Conservation (phyloP, 2,329 filamentous ascomycete genomes). For the Elsinoe australis region DNA sequence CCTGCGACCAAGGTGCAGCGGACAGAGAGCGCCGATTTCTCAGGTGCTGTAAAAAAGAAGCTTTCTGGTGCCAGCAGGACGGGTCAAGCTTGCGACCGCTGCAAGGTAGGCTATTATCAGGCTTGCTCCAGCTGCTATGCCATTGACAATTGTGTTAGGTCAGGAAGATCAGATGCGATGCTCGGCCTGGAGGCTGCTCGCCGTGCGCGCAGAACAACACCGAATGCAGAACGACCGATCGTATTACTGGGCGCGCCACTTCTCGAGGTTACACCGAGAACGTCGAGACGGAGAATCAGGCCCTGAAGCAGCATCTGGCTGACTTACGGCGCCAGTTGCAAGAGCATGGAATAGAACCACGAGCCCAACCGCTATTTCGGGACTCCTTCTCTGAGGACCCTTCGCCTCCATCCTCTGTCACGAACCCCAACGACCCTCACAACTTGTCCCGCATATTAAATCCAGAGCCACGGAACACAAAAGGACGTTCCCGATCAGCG, state of each 20-base stretch:
- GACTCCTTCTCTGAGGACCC: background rate
- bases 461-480: slow-evolving; percentile 16
- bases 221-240: slow-evolving; percentile 77
- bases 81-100: slow-evolving; percentile 80
- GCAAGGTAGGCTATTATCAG: slow-evolving; percentile 68
- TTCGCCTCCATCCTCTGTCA: background rate
- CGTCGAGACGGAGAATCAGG: slow-evolving; percentile 64
- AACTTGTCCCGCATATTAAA: slow-evolving; percentile 18
- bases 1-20: slow-evolving; percentile 25
- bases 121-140: background rate
- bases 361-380: slow-evolving; percentile 32
- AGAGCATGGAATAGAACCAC: slow-evolving; percentile 54
- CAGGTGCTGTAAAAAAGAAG: slow-evolving; percentile 42
- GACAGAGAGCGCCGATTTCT: slow-evolving; percentile 32
- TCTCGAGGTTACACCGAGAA: slow-evolving; percentile 70
- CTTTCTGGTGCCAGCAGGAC: slow-evolving; percentile 53
- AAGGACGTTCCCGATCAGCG: slow-evolving; percentile 11
- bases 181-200: slow-evolving; percentile 69
- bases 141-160: too few relatives aligned
- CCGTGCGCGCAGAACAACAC: slow-evolving; percentile 69
- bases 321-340: slow-evolving; percentile 61
- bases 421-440: slow-evolving; percentile 12
- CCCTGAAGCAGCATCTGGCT: slow-evolving; percentile 58
- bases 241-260: slow-evolving; percentile 74
- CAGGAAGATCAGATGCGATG: slow-evolving; percentile 83